Evolutionary conservation across 805 yeast genomes (phyloP).

Genomic region (Scheffersomyces amazonensis): DNA sequence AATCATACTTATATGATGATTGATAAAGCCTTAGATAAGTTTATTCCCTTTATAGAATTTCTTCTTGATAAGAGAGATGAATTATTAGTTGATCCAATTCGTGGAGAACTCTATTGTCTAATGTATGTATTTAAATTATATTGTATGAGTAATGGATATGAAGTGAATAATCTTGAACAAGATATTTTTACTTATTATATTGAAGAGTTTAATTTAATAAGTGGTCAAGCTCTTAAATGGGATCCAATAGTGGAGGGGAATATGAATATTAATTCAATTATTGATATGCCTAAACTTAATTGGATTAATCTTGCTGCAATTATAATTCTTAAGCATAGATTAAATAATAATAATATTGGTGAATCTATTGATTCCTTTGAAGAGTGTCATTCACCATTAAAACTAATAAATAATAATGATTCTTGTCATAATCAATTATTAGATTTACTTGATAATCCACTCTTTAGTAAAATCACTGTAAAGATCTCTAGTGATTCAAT

Average conservation of each 20-base stretch:
- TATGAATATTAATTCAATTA: not conserved
- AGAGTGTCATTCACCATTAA: too few species aligned
- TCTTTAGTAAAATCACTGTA: not conserved
- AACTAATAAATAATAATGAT: too few species aligned
- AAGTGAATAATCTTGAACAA: not conserved
- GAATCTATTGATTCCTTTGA: not conserved
- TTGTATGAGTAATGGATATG: too few species aligned
- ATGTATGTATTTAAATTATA: too few species aligned
- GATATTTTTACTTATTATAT: constrained; percentile 1
- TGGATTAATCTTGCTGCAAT: constrained; percentile 14
- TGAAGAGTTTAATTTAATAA: constrained; percentile 13
- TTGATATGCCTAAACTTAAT: constrained; percentile 5
- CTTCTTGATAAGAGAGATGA: constrained; percentile 2
- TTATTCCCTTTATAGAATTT: constrained; percentile 5
- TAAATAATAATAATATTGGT: too few species aligned
- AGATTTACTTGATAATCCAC: constrained; percentile 8
- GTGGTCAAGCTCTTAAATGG: constrained; percentile 15
- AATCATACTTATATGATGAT: too few species aligned
- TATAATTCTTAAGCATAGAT: constrained; percentile 10
- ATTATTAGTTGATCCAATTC: constrained; percentile 5
- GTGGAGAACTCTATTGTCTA: constrained; percentile 10
- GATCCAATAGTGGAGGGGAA: not conserved
- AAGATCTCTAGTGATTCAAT: constrained; percentile 3
- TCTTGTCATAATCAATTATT: not conserved
- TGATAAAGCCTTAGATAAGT: constrained; percentile 1